These are phyloP conservation scores for Thalassiosira hispida DNA, from an alignment of 352 stramenopile genomes.

Conservation along the genomic window DNA sequence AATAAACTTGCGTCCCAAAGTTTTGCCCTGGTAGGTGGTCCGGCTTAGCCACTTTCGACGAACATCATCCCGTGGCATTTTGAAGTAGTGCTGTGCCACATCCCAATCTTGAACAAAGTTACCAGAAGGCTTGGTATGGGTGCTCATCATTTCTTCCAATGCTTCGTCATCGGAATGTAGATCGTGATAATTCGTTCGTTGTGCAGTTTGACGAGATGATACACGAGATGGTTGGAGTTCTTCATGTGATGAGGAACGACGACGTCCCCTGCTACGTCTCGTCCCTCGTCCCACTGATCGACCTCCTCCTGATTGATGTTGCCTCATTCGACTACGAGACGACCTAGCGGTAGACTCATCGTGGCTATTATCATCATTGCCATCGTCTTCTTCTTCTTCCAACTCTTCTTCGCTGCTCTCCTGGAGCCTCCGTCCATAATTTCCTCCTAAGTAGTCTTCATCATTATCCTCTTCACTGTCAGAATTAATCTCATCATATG, in stretches of 20 bases:
- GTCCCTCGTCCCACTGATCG: slow-evolving; percentile 3
- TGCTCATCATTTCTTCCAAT: slow-evolving; percentile 69
- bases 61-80: slow-evolving; percentile 51
- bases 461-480: slow-evolving; percentile 47
- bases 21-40: slow-evolving; percentile 59
- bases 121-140: slow-evolving; percentile 72
- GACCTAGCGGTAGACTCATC: slow-evolving; percentile 14
- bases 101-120: slow-evolving; percentile 69
- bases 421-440: slow-evolving; percentile 24
- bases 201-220: slow-evolving; percentile 31
- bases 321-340: slow-evolving; percentile 4
- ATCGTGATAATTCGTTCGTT: slow-evolving; percentile 24
- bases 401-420: slow-evolving; percentile 14
- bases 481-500: slow-evolving; percentile 58
- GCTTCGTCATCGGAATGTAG: slow-evolving; percentile 70
- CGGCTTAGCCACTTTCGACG: slow-evolving; percentile 65
- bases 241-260: neutral
- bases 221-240: slow-evolving; percentile 24
- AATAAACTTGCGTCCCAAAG: slow-evolving; percentile 65
- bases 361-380: neutral
- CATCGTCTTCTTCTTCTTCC: slow-evolving; percentile 56
- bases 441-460: slow-evolving; percentile 57
- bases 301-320: slow-evolving; percentile 12
- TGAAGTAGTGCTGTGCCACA: slow-evolving; percentile 65
- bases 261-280: neutral